A percentile compares a stretch with the other conserved stretches of the same genome.
Conservation (phyloP, 139 green algal genomes). For the Edaphochlamys debaryana region DNA sequence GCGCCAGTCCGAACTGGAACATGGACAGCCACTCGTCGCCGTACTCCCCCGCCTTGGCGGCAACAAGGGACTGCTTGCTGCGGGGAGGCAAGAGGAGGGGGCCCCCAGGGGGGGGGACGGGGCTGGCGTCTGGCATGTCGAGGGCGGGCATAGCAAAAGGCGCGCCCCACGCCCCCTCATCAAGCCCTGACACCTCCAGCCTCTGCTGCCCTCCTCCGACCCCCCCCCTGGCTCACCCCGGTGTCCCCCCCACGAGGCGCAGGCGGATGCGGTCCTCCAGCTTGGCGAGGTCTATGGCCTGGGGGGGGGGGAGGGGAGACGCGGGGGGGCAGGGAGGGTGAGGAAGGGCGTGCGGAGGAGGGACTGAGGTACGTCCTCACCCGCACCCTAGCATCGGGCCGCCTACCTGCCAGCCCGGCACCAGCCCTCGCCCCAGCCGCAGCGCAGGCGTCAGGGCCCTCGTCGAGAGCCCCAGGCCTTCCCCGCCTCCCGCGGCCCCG, state of each 20-base stretch:
- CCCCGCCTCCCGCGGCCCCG: too few species aligned
- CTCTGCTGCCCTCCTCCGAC: not conserved
- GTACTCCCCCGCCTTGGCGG: not conserved
- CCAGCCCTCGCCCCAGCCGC: too few species aligned
- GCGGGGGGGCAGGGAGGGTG: not conserved
- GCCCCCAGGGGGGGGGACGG: not conserved
- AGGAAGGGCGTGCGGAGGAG: too few species aligned
- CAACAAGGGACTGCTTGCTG: constrained; percentile 1
- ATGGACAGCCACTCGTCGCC: constrained; percentile 26
- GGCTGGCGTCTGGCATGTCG: too few species aligned
- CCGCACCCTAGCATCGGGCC: too few species aligned
- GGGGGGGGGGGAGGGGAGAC: not conserved
- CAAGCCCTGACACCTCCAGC: not conserved
- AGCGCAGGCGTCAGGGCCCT: too few species aligned
- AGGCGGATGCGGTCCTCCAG: constrained; percentile 29
- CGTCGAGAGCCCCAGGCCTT: too few species aligned
- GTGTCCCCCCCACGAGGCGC: constrained; percentile 1
- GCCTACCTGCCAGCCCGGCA: too few species aligned
- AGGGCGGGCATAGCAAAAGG: too few species aligned
- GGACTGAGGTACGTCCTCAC: too few species aligned
- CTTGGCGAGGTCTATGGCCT: not conserved
- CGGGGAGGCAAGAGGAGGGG: not conserved
- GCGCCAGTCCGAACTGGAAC: constrained; percentile 12
- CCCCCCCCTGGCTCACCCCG: not conserved
- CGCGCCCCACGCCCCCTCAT: too few species aligned